Percentiles rank a stretch among this genome's conserved stretches.
Conservation (phyloP, 2,329 filamentous ascomycete species). For the Talaromyces sp. region DNA sequence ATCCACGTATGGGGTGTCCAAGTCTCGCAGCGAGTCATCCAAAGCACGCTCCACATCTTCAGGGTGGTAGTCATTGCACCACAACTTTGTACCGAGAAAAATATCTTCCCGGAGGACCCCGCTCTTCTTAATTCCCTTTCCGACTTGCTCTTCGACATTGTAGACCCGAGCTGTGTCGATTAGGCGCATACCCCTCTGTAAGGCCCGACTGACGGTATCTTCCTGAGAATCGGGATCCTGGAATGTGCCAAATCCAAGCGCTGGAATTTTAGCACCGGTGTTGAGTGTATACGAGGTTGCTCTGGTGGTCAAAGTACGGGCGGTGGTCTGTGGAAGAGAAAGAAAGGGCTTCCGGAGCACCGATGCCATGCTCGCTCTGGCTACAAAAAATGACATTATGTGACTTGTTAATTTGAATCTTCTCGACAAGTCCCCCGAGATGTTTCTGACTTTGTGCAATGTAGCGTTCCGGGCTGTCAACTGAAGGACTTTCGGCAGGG, state of each 20-base stretch:
- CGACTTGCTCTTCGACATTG: constrained; percentile 73
- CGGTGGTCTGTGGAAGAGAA: too few relatives aligned
- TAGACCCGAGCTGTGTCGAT: constrained; percentile 37
- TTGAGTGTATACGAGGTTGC: constrained; percentile 44
- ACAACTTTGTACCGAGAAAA: constrained; percentile 82
- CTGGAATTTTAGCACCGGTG: constrained; percentile 59
- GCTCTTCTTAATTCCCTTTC: constrained; percentile 65
- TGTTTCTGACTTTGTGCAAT: too few relatives aligned
- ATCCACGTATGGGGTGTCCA: constrained; percentile 78
- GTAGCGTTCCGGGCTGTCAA: too few relatives aligned
- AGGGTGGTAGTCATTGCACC: constrained; percentile 72
- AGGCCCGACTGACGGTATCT: constrained; percentile 55
- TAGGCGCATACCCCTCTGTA: constrained; percentile 41
- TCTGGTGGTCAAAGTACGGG: too few relatives aligned
- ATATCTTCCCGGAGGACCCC: constrained; percentile 70
- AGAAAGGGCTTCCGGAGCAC: too few relatives aligned
- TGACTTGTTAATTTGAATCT: too few relatives aligned
- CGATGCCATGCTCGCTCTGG: too few relatives aligned
- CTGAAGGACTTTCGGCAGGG: too few relatives aligned
- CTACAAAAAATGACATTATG: too few relatives aligned
- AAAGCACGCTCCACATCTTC: constrained; percentile 58
- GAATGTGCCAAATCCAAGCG: constrained; percentile 63
- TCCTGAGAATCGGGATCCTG: constrained; percentile 59
- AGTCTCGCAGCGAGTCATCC: constrained; percentile 65
- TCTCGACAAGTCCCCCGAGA: too few relatives aligned